Evolutionary conservation across 345 rosid species (phyloP).

Genomic region (Bruguiera parviflora): DNA sequence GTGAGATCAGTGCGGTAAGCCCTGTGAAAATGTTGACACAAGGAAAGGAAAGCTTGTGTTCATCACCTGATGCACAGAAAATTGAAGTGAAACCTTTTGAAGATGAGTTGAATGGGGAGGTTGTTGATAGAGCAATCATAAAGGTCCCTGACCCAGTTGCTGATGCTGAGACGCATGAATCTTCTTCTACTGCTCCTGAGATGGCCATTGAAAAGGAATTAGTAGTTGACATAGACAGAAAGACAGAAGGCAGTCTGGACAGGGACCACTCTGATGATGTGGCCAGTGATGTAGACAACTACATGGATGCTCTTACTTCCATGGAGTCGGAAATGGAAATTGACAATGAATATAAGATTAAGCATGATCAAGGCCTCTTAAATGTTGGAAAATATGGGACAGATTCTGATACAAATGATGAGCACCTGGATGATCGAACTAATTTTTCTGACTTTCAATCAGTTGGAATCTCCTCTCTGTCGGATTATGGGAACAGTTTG

Average conservation of each 20-base stretch:
- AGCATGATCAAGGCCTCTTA: slow-evolving; percentile 26
- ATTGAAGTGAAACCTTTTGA: slow-evolving; percentile 19
- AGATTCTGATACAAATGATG: slow-evolving; percentile 52
- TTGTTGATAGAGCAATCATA: slow-evolving; percentile 38
- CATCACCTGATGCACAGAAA: slow-evolving; percentile 33
- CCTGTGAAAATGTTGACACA: slow-evolving; percentile 42
- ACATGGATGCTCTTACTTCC: slow-evolving; percentile 79
- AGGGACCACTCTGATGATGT: slow-evolving; percentile 70
- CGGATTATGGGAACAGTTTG: slow-evolving; percentile 66
- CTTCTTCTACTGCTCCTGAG: slow-evolving; percentile 23
- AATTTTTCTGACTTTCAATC: slow-evolving; percentile 66
- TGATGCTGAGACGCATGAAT: slow-evolving; percentile 35
- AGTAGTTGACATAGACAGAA: slow-evolving; percentile 39
- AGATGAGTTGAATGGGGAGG: slow-evolving; percentile 33
- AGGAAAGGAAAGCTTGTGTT: slow-evolving; percentile 34
- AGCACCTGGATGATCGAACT: slow-evolving; percentile 41
- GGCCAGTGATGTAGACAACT: slow-evolving; percentile 82
- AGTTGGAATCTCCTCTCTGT: slow-evolving; percentile 52
- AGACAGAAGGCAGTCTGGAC: slow-evolving; percentile 39
- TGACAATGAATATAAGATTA: slow-evolving; percentile 49
- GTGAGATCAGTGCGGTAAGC: slow-evolving; percentile 46
- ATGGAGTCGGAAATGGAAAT: slow-evolving; percentile 89
- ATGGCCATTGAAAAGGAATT: slow-evolving; percentile 36
- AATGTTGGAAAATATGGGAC: slow-evolving; percentile 26
- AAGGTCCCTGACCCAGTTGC: slow-evolving; percentile 40